phyloP scores from a whole-genome alignment of 768 basidiomycete genomes.

The Chlorophyllum brunneum region DNA sequence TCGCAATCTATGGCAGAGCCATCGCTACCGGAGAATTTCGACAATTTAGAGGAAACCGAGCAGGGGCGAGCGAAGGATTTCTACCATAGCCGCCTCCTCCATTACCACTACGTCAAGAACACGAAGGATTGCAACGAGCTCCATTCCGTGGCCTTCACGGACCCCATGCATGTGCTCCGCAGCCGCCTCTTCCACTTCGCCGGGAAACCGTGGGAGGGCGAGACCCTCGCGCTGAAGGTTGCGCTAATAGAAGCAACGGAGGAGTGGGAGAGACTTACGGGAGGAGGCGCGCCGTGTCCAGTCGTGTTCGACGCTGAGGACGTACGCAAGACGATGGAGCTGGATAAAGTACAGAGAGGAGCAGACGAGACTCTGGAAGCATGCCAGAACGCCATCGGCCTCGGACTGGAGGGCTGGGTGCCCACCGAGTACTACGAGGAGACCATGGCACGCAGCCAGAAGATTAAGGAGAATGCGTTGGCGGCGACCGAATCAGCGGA shows the following conservation, averaged over 20 bases:
- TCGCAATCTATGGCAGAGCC: constrained; percentile 36
- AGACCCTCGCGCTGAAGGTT: constrained; percentile 42
- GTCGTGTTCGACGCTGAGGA: constrained; percentile 44
- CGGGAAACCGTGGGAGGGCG: constrained; percentile 46
- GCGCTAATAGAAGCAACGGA: constrained; percentile 41
- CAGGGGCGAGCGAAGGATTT: constrained; percentile 26
- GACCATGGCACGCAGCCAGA: constrained; percentile 29
- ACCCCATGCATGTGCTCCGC: constrained; percentile 31
- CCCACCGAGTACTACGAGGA: constrained; percentile 36
- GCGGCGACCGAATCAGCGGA: constrained; percentile 25
- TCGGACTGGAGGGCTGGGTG: constrained; percentile 41
- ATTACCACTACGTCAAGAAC: constrained; percentile 44
- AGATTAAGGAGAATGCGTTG: constrained; percentile 32
- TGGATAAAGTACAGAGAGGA: constrained; percentile 26
- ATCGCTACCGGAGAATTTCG: constrained; percentile 38
- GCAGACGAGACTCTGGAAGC: constrained; percentile 28
- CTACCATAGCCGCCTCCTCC: constrained; percentile 44
- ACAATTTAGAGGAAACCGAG: constrained; percentile 37
- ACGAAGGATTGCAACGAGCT: constrained; percentile 41
- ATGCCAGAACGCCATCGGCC: constrained; percentile 24
- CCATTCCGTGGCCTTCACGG: constrained; percentile 36
- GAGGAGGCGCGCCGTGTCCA: constrained; percentile 37
- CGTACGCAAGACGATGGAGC: constrained; percentile 35
- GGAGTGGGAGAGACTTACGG: constrained; percentile 38
- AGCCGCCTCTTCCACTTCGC: constrained; percentile 41